phyloP scores from a whole-genome alignment of 176 grass and related monocot species.

The Zea luxurians region DNA sequence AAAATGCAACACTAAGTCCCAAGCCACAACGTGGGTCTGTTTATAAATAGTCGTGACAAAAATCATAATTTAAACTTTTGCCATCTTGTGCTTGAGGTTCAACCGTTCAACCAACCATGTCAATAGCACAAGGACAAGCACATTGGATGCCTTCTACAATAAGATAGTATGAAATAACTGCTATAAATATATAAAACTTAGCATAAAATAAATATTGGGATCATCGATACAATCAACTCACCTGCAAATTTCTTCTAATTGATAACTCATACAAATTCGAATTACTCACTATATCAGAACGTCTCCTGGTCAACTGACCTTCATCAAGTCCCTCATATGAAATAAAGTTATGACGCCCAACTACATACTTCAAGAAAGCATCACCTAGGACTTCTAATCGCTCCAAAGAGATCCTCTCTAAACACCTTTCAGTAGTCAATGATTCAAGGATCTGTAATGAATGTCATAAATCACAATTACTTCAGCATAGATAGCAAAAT shows the following conservation, averaged over 20 bases:
- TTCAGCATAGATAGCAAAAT: slow-evolving; percentile 32
- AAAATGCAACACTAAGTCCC: not conserved
- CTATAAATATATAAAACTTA: slow-evolving; percentile 28
- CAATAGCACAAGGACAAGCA: slow-evolving; percentile 14
- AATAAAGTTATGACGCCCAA: slow-evolving; percentile 80
- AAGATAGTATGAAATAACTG: slow-evolving; percentile 16
- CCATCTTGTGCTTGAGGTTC: slow-evolving; percentile 14
- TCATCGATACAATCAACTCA: slow-evolving; percentile 38
- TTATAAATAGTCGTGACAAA: slow-evolving; percentile 18
- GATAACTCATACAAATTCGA: slow-evolving; percentile 79
- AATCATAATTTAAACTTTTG: slow-evolving; percentile 30
- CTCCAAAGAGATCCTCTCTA: slow-evolving; percentile 88
- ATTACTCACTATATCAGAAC: slow-evolving; percentile 87
- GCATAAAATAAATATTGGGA: slow-evolving; percentile 32
- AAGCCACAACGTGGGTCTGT: not conserved
- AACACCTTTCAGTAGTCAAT: slow-evolving; percentile 93
- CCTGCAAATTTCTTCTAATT: slow-evolving; percentile 83
- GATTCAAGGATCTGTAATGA: slow-evolving; percentile 88
- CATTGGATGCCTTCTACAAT: slow-evolving; percentile 14
- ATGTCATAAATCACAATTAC: slow-evolving; percentile 27
- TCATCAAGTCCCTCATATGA: slow-evolving; percentile 80
- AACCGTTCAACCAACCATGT: not conserved
- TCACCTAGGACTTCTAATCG: slow-evolving; percentile 96
- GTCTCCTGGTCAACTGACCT: slow-evolving; percentile 75
- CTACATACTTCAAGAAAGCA: slow-evolving; percentile 91